These are phyloP conservation scores for Saturnispora besseyi DNA, from an alignment of 805 yeast genomes.

Conservation along the genomic window DNA sequence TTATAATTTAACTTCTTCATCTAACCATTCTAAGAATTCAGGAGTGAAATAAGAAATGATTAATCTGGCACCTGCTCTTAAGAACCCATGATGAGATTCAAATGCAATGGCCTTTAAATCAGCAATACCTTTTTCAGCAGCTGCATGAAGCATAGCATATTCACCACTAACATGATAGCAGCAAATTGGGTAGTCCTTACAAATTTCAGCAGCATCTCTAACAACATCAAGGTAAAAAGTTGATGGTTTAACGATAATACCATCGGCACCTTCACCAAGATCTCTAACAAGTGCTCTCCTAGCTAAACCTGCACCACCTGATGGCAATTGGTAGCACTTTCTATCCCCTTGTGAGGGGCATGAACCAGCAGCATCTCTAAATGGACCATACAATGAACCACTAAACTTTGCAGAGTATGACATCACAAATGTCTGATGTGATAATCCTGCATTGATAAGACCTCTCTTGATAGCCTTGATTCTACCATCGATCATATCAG, in stretches of 20 bases:
- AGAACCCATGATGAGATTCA: conserved; percentile 83
- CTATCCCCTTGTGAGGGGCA: conserved; percentile 87
- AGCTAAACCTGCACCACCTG: conserved; percentile 89
- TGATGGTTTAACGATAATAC: conserved; percentile 90
- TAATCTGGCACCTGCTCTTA: conserved; percentile 92
- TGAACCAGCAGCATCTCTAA: conserved; percentile 95
- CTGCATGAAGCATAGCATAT: conserved; percentile 96
- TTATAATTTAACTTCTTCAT: conserved; percentile 24
- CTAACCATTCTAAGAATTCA: conserved; percentile 89
- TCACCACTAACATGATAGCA: conserved; percentile 97
- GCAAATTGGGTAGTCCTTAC: conserved; percentile 80
- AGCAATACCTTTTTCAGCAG: conserved; percentile 89
- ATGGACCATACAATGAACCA: conserved; percentile 91
- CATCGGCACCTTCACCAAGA: conserved; percentile 89
- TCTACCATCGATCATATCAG: conserved; percentile 97
- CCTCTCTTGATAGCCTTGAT: conserved; percentile 81
- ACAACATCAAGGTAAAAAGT: conserved; percentile 90
- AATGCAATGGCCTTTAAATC: conserved; percentile 74
- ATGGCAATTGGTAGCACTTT: conserved; percentile 85
- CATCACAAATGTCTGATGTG: conserved; percentile 83
- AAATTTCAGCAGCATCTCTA: conserved; percentile 75
- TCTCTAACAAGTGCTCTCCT: conserved; percentile 85
- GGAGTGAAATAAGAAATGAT: conserved; percentile 92
- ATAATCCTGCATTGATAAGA: conserved; percentile 68
- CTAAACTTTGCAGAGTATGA: conserved; percentile 91